Percentiles rank a stretch among this genome's conserved stretches.
Conservation (phyloP, 345 rosid genomes). For the Syzygium aromaticum region DNA sequence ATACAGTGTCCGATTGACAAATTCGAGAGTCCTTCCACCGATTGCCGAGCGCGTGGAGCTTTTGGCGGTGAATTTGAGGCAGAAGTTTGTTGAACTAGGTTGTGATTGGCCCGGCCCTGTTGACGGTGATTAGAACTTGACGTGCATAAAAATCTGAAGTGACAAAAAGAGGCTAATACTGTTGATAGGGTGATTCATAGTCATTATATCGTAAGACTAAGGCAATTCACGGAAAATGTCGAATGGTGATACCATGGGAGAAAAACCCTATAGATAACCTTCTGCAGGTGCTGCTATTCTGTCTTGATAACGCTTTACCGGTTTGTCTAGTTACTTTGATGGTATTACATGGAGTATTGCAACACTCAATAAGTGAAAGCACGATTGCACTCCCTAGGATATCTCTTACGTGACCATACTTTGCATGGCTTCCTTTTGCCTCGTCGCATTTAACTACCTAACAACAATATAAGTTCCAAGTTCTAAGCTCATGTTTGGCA, state of each 20-base stretch:
- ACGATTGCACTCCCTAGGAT: too few species aligned
- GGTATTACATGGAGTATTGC: too few species aligned
- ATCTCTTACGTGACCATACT: too few species aligned
- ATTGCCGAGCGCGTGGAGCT: not conserved
- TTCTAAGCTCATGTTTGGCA: too few species aligned
- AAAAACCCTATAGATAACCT: too few species aligned
- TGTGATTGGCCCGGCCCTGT: not conserved
- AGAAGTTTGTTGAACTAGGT: not conserved
- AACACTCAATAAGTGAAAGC: too few species aligned
- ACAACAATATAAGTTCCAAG: too few species aligned
- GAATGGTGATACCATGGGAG: not conserved
- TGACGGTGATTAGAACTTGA: rapidly evolving
- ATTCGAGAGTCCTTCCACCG: not conserved
- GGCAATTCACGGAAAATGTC: not conserved
- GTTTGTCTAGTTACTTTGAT: too few species aligned
- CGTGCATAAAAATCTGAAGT: not conserved
- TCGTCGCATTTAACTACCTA: too few species aligned
- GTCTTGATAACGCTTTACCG: too few species aligned
- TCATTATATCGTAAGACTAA: not conserved
- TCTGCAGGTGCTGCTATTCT: too few species aligned
- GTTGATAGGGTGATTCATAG: rapidly evolving
- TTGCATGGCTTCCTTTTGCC: too few species aligned
- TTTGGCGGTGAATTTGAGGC: not conserved
- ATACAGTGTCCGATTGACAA: not conserved
- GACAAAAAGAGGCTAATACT: rapidly evolving